Base-by-base conservation (phyloP, 2,329 filamentous ascomycete species). In the Aspergillus persii region DNA sequence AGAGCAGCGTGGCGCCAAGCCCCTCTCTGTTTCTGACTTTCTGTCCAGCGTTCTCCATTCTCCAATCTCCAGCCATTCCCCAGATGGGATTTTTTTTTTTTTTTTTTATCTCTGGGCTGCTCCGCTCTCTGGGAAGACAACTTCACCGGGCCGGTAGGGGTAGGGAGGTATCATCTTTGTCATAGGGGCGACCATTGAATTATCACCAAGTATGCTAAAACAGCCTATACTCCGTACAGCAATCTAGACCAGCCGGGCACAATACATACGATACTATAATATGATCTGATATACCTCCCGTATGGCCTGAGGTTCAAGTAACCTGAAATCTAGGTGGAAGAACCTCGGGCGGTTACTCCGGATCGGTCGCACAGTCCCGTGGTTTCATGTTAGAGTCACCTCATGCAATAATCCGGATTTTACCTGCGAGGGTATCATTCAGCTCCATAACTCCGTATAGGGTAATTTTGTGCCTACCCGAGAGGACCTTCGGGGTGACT, bases 1-100 rank as follows among this genome's bases (percentile, higher is more conserved):
- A 36, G 15, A 46, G 33, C 18, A 49, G 23, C 50, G 29, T 44
- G 50, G 41, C 39, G 61, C 61, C 56, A 58, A 63, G 58, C 54
- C 53, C 52, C 58, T 48, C 57, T 31, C 41, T 41, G 12, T 12
- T 41, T 41, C 15, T 23, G 18, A 23, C 18, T 41, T 7, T 44
- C 26, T 56, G 18, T 23, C 18, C 18, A 23, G 18, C 18, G 18
- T 23, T 23, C 18, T 23, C 18, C 18, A 23, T 23, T 23, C 18
- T 23, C 18, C 18, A 23, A 23, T 23, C 18, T 23, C 18, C 18
- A 23, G 18, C 39, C 44, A 23, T 33, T 50, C 58, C 59, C 53
- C 54, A 55, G 52, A 58, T 8, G 51, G 30, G 50, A 29, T 48
- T 48, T 33, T 8, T 8, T 26, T 26, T 33, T 48, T 48, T 33